Evolutionary conservation across 305 asterid species (phyloP).

Genomic region (Ajuga reptans): DNA sequence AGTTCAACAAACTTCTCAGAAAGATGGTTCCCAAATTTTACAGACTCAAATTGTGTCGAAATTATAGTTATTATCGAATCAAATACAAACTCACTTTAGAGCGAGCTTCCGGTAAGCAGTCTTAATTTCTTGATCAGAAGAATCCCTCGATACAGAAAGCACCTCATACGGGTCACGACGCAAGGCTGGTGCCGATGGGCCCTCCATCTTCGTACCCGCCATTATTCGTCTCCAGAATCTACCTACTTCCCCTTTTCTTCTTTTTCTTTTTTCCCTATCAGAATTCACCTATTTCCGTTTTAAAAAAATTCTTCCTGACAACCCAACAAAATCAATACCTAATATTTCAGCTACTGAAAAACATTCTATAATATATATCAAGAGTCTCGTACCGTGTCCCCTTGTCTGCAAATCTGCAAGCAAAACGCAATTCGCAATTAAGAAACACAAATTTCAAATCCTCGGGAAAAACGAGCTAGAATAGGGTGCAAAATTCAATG

Average conservation of each 20-base stretch:
- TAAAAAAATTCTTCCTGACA: neutral
- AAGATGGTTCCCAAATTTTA: neutral
- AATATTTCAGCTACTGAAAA: constrained; percentile 18
- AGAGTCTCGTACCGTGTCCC: constrained; percentile 16
- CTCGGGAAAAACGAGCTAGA: constrained; percentile 20
- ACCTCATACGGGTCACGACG: constrained; percentile 96
- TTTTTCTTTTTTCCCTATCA: neutral
- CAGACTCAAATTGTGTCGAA: neutral
- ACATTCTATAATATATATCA: constrained; percentile 21
- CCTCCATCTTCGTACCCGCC: constrained; percentile 70
- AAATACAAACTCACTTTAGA: constrained; percentile 54
- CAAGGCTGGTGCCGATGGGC: constrained; percentile 50
- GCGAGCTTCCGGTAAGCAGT: constrained; percentile 97
- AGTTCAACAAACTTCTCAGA: neutral
- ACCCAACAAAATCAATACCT: constrained; percentile 5
- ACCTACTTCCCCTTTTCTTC: neutral
- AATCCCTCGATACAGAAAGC: constrained; percentile 68
- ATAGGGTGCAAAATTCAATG: constrained; percentile 25
- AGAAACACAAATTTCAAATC: constrained; percentile 17
- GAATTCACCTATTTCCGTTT: constrained; percentile 9
- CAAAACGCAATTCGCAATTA: constrained; percentile 21
- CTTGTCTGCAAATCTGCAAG: constrained; percentile 45
- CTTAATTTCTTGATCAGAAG: constrained; percentile 93
- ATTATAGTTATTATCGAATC: neutral
- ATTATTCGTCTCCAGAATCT: constrained; percentile 26